Evolutionary conservation across 306 rosid genomes (phyloP).

Genomic region (Quercus glauca): DNA sequence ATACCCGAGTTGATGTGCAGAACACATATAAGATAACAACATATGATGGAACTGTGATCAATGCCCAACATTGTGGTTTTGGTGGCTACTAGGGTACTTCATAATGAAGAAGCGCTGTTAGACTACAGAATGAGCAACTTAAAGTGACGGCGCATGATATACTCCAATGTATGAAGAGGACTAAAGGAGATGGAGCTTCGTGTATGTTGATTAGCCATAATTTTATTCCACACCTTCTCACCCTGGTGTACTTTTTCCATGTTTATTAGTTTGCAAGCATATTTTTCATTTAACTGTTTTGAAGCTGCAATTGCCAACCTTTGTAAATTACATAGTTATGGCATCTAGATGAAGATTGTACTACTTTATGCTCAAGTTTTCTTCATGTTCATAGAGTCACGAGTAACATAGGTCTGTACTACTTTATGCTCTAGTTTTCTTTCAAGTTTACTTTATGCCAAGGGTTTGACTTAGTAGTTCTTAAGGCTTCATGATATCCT

Average conservation of each 20-base stretch:
- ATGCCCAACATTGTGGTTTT: constrained; percentile 84
- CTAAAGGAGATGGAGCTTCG: constrained; percentile 77
- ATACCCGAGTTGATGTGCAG: constrained; percentile 69
- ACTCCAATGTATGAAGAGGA: constrained; percentile 83
- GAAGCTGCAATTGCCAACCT: not conserved
- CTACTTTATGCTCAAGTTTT: too few species aligned
- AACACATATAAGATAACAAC: constrained; percentile 85
- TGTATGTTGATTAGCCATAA: not conserved
- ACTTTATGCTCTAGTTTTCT: too few species aligned
- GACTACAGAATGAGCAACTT: constrained; percentile 88
- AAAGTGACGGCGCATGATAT: constrained; percentile 73
- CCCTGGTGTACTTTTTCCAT: not conserved
- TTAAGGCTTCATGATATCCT: too few species aligned
- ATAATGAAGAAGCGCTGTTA: constrained; percentile 72
- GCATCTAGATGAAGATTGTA: not conserved
- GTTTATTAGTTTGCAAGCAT: not conserved
- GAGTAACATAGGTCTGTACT: not conserved
- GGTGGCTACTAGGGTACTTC: constrained; percentile 68
- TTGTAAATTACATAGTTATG: not conserved
- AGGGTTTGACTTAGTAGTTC: too few species aligned
- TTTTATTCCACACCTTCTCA: not conserved
- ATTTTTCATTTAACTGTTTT: not conserved
- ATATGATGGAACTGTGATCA: constrained; percentile 76
- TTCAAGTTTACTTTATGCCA: too few species aligned
- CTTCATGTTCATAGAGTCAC: too few species aligned